Evolutionary conservation across 495 filamentous ascomycete genomes (phyloP).

Genomic region (Penicillium ucsense): DNA sequence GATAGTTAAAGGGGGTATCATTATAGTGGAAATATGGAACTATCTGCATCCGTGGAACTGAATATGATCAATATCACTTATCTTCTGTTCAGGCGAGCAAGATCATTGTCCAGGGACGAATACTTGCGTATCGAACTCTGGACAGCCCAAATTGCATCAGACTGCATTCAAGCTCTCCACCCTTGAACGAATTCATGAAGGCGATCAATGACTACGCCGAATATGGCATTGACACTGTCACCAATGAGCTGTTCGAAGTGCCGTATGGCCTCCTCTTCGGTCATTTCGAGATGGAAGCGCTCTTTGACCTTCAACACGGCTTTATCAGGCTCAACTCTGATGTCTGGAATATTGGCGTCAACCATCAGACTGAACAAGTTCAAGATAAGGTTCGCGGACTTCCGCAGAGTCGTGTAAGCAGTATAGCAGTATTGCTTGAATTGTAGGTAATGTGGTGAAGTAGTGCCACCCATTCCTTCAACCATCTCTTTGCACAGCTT

Average conservation of each 20-base stretch:
- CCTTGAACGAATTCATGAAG: conserved; percentile 90
- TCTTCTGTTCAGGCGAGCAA: too few species aligned
- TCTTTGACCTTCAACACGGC: conserved; percentile 92
- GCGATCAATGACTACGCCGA: conserved; percentile 89
- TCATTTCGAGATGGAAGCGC: conserved; percentile 83
- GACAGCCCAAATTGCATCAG: not conserved
- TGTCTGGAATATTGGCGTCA: conserved; percentile 92
- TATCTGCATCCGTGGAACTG: too few species aligned
- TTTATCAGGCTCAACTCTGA: conserved; percentile 83
- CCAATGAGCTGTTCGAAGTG: conserved; percentile 81
- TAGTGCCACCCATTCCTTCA: conserved; percentile 87
- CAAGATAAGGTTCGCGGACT: conserved; percentile 82
- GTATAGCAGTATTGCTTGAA: conserved; percentile 97
- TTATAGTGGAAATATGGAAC: too few species aligned
- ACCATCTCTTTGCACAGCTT: conserved; percentile 98
- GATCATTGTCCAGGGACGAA: too few species aligned
- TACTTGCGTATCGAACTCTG: too few species aligned
- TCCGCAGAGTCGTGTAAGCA: conserved; percentile 83
- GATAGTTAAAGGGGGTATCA: too few species aligned
- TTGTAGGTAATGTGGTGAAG: conserved; percentile 65
- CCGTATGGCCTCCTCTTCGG: conserved; percentile 85
- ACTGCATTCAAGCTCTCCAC: conserved; percentile 55
- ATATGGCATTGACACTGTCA: conserved; percentile 77
- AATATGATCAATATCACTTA: too few species aligned
- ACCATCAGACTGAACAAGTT: conserved; percentile 97